Evolutionary conservation across 2,329 filamentous ascomycete species (phyloP).

Genomic region (Pyrenochaeta sp.): DNA sequence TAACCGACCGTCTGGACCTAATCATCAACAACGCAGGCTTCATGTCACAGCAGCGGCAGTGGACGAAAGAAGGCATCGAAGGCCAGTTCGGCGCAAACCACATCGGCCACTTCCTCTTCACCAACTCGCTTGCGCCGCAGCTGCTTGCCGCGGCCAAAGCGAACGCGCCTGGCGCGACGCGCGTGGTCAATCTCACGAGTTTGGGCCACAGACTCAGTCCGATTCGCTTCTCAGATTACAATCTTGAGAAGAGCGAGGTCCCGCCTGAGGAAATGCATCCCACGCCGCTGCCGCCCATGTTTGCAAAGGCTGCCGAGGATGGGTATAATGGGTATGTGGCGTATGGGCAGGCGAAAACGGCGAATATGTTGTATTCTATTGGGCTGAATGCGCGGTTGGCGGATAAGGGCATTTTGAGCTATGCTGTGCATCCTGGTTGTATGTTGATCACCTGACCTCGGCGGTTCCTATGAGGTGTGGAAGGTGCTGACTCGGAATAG

Average conservation of each 20-base stretch:
- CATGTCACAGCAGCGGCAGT: conserved; percentile 34
- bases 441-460: conserved; percentile 9
- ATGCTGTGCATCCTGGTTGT: conserved; percentile 45
- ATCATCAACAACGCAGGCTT: conserved; percentile 57
- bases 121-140: conserved; percentile 51
- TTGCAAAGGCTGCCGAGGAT: conserved; percentile 19
- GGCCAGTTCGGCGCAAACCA: conserved; percentile 58
- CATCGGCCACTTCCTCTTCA: conserved; percentile 57
- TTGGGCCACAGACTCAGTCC: conserved; percentile 37
- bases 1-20: conserved; percentile 49
- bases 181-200: conserved; percentile 41
- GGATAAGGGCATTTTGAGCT: conserved; percentile 32
- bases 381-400: conserved; percentile 27
- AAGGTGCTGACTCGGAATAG: conserved; percentile 17
- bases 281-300: conserved; percentile 22
- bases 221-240: conserved; percentile 55
- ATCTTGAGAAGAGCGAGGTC: conserved; percentile 43
- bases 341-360: conserved; percentile 42
- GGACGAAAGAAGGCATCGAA: conserved; percentile 56
- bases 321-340: conserved; percentile 37
- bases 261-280: conserved; percentile 33
- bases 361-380: conserved; percentile 41
- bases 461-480: too few species aligned
- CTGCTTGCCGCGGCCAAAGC: conserved; percentile 45
- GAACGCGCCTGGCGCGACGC: conserved; percentile 31